Evolutionary conservation across 148 eudicot genomes (phyloP).

Genomic region (Oxyria digyna): DNA sequence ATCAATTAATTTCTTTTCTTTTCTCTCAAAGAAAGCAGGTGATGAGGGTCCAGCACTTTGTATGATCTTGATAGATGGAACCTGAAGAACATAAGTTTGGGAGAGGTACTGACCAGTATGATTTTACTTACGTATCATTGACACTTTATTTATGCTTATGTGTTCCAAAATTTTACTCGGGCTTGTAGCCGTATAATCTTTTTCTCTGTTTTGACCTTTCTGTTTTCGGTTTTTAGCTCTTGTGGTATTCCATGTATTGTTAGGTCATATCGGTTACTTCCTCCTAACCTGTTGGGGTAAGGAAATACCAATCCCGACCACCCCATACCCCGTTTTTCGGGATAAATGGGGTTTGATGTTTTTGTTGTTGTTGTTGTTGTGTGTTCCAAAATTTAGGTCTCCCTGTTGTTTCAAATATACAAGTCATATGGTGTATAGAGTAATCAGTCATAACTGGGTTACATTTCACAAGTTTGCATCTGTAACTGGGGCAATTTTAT

Average conservation of each 20-base stretch:
- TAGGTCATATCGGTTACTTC: too few species aligned
- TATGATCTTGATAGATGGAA: slow-evolving; percentile 63
- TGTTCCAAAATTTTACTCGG: too few species aligned
- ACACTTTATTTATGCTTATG: neutral
- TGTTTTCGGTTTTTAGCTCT: too few species aligned
- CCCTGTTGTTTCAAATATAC: neutral
- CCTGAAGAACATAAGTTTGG: slow-evolving; percentile 76
- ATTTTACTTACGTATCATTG: neutral
- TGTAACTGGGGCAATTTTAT: neutral
- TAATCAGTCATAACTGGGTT: neutral
- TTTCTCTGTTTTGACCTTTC: too few species aligned
- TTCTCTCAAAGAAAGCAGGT: slow-evolving; percentile 14
- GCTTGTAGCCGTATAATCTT: too few species aligned
- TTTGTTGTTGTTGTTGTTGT: too few species aligned
- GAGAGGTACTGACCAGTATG: slow-evolving; percentile 41
- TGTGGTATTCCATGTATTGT: too few species aligned
- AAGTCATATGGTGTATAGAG: neutral
- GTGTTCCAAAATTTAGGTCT: neutral
- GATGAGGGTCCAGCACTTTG: slow-evolving; percentile 23
- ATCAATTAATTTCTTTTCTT: neutral
- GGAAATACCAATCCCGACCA: too few species aligned
- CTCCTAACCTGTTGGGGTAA: too few species aligned
- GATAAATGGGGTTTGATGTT: too few species aligned
- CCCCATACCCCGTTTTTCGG: too few species aligned
- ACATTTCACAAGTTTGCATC: neutral